Evolutionary conservation across 805 yeast genomes (phyloP), one percentile per base, ranked within the genome.

Genomic region (Yamadazyma phyllophila): DNA sequence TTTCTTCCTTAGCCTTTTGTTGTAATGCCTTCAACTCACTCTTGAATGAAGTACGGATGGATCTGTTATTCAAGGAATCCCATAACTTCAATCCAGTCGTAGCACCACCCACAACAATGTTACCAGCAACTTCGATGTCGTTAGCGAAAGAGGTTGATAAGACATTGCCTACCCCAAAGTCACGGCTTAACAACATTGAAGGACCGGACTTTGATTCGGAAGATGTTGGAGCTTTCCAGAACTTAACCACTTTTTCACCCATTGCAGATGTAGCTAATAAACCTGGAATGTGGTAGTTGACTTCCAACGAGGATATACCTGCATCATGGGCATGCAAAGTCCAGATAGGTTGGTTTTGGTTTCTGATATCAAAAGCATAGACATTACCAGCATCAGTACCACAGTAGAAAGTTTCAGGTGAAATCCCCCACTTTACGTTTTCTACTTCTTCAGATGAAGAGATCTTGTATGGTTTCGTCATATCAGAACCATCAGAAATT

Each of bases 241-340:
- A 69, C 66, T 94, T 94, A 44, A 90, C 81, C 10, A 69, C 66
- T 66, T 87, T 88, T 58, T 94, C 99, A 45, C 91, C 88, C 90
- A 87, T 85, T 5, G 97, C 96, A 41, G 94, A 83, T 1, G 98
- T 88, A 17, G 83, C 81, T 60, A 94, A 65, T 74, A 88, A 68
- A 14, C 92, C 94, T 20, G 83, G 82, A 27, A 89, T 62, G 60
- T 71, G 78, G 20, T 62, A 61, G 67, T 88, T 91, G 31, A 83
- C 76, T 54, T 84, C 85, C 54, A 94, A 76, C 2, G 92, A 75
- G 4, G 97, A 85, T 50, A 94, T 85, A 50, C 96, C 97, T 2
- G 96, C 80, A 67, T 94, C 98, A 63, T 94, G 99, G 2, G 98
- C 98, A 65, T 94, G 96, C 55, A 94, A 74, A 2, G 96, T 88